Base-by-base conservation (phyloP, 257 asterid genomes). In the Nicotiana tabacum region DNA sequence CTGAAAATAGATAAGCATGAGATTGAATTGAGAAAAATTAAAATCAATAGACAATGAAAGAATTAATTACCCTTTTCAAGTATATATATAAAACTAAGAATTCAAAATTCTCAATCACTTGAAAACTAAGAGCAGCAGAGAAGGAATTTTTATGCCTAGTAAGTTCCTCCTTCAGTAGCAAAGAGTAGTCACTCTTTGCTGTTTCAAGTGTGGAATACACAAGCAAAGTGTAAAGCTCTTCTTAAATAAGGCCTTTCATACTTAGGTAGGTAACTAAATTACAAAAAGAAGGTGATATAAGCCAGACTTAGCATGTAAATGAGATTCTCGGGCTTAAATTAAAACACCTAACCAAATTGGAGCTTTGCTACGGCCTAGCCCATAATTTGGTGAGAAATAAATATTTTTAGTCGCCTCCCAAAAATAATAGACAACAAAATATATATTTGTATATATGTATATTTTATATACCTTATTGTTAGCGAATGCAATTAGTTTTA, bases 221-320 rank as follows among this genome's bases (percentile, higher is more conserved):
- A 37, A 66, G 11, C 43, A 72, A 70, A 24, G 15, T 13, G 24
- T 74, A 12, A 70, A 74, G 0, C 24, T 46, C 21, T 43, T 12
- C 79, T 74, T 74, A 74, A 74, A 74, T 74, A 48, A 74, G 12
- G 39, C 60, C 4, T 1, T 48, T 74, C 61, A 74, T 46, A 48
- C 61, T 74, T 12, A 46, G 39, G 61, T 43, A 32, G 79, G 79
- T 46, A 48, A 74, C 79, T 21, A 74, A 74, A 48, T 6, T 46
- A 74, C 79, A 74, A 74, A 37, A 74, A 51, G 61, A 74, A 48
- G 79, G 43, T 74, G 79, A 46, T 74, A 46, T 74, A 74, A 74
- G 24, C 51, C 51, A 57, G 27, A 48, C 1, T 48, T 24, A 74
- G 62, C 24, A 46, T 12, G 21, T 48, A 74, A 48, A 74, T 46